Base-by-base conservation (phyloP, 2,329 filamentous ascomycete genomes). In the Rhexocercosporidium sp. region DNA sequence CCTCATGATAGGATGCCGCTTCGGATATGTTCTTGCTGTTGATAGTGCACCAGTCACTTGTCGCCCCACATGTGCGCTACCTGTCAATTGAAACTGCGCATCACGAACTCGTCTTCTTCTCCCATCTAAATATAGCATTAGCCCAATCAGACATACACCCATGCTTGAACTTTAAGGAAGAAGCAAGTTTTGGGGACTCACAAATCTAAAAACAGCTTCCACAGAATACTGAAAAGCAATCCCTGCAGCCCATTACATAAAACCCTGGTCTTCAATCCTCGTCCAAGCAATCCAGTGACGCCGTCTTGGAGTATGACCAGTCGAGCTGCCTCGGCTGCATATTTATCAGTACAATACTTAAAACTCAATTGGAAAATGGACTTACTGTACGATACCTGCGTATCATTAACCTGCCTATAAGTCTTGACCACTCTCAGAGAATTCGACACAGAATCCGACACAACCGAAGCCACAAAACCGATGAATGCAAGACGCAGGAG, bases 351-450 rank as follows among this genome's bases (percentile, higher is more conserved):
- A 44, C 20, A 37, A 2, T 5, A 4, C 41, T 22, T 12, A 1
- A 11, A 14, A 29, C 22, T 3, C 6, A 25, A 7, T n/a, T 12
- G 9, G 44, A 53, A n/a, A 16, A 9, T 5, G n/a, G 8, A 41
- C 76, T 74, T 75, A 83, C 82, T 67, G 47, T 84, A 84, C 2
- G 82, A 83, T 1, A 84, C 78, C 54, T 82, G 76, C 3, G 77
- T 81, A 20, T 83, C 81, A 61, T 84, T 84, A 66, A 84, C 82
- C 68, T 84, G 82, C 1, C 82, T 81, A 65, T 83, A 84, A 0
- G 82, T 84, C 73, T 84, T 84, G 5, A 84, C 78, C 0, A 84
- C 82, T 29, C 82, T 74, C 51, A 84, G 59, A 0, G 82, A 83
- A 69, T 84, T 84, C 1, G 82, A 84, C 2, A 84, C 77, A 0